Percentiles rank a stretch among this genome's conserved stretches.
Evolutionary conservation across 2,329 filamentous ascomycete species (phyloP).

Genomic region (Neonectria punicea): DNA sequence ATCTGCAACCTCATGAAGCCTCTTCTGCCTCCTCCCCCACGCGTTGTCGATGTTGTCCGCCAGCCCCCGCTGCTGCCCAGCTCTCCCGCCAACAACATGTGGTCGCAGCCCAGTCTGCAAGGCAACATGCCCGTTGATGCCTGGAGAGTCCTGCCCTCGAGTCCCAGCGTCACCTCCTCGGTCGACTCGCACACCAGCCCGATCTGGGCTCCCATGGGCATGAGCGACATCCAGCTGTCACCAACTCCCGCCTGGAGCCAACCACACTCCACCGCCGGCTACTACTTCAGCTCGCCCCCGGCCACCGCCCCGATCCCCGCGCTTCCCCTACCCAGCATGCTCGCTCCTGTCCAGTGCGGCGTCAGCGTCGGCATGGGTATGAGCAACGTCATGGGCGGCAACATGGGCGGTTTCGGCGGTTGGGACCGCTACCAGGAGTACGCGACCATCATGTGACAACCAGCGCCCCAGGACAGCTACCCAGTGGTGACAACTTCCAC

Average conservation of each 20-base stretch:
- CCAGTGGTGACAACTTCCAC: conserved; percentile 61
- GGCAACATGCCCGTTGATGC: conserved; percentile 77
- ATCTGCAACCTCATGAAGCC: conserved; percentile 89
- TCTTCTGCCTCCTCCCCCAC: conserved; percentile 85
- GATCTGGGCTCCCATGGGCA: conserved; percentile 82
- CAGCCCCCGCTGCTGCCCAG: conserved; percentile 87
- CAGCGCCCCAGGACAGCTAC: conserved; percentile 60
- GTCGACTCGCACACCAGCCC: conserved; percentile 75
- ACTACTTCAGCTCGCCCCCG: conserved; percentile 84
- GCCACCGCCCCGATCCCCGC: conserved; percentile 78
- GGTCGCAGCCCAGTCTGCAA: conserved; percentile 77
- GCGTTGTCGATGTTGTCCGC: conserved; percentile 88
- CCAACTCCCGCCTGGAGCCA: conserved; percentile 81
- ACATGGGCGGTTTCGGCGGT: conserved; percentile 72
- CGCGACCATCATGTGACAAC: conserved; percentile 86
- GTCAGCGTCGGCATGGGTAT: conserved; percentile 75
- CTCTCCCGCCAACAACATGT: conserved; percentile 81
- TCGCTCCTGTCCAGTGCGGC: conserved; percentile 82
- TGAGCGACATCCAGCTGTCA: conserved; percentile 80
- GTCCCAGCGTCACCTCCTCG: conserved; percentile 80
- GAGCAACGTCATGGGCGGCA: conserved; percentile 60
- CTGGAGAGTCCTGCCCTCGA: conserved; percentile 92
- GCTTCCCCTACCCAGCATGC: conserved; percentile 86
- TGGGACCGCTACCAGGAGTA: conserved; percentile 91
- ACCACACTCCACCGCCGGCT: conserved; percentile 76